Conservation (phyloP, 2,329 filamentous ascomycete genomes). For the Clonostachys rhizophaga region DNA sequence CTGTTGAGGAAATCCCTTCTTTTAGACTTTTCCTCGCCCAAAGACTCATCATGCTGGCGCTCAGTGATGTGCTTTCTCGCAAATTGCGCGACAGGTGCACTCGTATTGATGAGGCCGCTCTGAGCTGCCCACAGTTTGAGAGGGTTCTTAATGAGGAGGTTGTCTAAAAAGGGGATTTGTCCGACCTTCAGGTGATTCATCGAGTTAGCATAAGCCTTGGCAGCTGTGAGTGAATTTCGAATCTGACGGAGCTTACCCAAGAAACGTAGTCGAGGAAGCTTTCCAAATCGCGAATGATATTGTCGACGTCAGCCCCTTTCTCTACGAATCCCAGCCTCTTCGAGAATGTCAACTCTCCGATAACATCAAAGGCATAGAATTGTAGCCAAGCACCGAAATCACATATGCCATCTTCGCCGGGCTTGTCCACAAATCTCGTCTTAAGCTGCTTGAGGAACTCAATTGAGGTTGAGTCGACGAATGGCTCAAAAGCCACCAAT, state of each 20-base stretch:
- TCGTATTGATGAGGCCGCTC: conserved; percentile 61
- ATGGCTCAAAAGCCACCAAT: conserved; percentile 40
- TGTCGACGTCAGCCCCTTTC: conserved; percentile 34
- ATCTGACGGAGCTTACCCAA: conserved; percentile 14
- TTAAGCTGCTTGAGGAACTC: conserved; percentile 26
- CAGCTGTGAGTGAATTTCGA: too few species aligned
- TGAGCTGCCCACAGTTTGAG: conserved; percentile 64
- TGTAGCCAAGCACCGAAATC: conserved; percentile 37
- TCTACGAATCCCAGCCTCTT: conserved; percentile 38
- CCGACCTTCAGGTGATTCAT: conserved; percentile 44
- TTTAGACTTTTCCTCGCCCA: conserved; percentile 22
- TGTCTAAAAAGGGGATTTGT: conserved; percentile 70
- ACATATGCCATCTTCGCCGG: conserved; percentile 6
- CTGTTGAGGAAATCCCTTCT: conserved; percentile 62
- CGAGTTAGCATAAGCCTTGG: too few species aligned
- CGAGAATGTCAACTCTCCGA: conserved; percentile 40
- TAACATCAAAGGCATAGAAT: conserved; percentile 44
- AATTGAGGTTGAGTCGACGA: conserved; percentile 39
- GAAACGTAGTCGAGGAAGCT: conserved; percentile 11
- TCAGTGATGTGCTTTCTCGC: conserved; percentile 64
- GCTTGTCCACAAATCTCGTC: conserved; percentile 20
- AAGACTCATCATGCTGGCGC: conserved; percentile 34
- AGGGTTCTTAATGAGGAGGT: conserved; percentile 69
- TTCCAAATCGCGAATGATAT: conserved; percentile 24
- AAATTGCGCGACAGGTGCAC: conserved; percentile 68